phyloP scores from a whole-genome alignment of 352 stramenopile genomes.

The Globisporangium cylindrosporum region DNA sequence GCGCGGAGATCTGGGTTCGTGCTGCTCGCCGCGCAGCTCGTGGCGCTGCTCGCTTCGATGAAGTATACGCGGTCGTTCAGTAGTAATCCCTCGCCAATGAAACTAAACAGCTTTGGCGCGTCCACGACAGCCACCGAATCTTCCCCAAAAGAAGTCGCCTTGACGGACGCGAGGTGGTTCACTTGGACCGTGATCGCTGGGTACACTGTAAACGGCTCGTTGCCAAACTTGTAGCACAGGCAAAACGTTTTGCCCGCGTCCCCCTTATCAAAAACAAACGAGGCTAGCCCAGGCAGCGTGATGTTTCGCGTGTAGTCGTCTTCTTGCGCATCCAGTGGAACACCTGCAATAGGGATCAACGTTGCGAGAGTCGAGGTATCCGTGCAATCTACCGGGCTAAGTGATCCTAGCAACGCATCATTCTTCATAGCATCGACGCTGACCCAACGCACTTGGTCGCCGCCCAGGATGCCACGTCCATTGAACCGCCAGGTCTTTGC shows the following conservation, averaged over 20 bases:
- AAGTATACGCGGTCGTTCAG: conserved; percentile 67
- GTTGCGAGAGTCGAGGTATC: conserved; percentile 36
- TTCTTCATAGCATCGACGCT: conserved; percentile 33
- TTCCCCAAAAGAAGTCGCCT: conserved; percentile 24
- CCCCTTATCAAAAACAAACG: conserved; percentile 35
- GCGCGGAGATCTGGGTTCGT: conserved; percentile 30
- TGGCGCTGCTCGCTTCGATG: conserved; percentile 29
- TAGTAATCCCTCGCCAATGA: conserved; percentile 45
- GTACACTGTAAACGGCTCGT: conserved; percentile 61
- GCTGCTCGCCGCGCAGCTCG: conserved; percentile 36
- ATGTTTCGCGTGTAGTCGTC: conserved; percentile 46
- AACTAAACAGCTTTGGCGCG: conserved; percentile 42
- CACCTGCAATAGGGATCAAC: conserved; percentile 15
- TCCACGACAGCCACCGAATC: conserved; percentile 51
- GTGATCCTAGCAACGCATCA: conserved; percentile 16
- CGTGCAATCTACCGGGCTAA: conserved; percentile 30
- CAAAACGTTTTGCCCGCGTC: conserved; percentile 52
- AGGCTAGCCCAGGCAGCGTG: conserved; percentile 5
- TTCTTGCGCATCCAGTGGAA: conserved; percentile 25
- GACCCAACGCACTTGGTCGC: conserved; percentile 62
- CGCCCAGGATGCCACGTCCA: conserved; percentile 33
- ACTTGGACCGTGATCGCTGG: conserved; percentile 40
- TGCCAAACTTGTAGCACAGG: conserved; percentile 68
- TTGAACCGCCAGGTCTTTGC: conserved; percentile 51
- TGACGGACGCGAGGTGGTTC: conserved; percentile 35